Evolutionary conservation across 108 stramenopile species (phyloP).

Genomic region (Cyclotella choctawhatcheeana): DNA sequence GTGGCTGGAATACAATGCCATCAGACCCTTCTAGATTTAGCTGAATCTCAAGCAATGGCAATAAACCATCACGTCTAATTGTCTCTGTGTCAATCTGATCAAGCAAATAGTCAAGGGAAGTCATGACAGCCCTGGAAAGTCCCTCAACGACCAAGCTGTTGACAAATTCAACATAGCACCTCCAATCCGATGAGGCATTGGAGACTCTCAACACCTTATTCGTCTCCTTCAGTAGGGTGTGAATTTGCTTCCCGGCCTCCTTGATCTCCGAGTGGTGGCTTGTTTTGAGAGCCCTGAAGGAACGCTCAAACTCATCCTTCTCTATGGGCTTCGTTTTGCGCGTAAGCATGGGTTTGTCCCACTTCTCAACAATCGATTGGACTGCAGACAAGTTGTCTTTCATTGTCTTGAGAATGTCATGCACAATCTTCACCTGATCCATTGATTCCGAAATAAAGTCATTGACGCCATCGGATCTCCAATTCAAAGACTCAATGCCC

Average conservation of each 20-base stretch:
- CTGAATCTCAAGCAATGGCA: conserved; percentile 84
- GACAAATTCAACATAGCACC: conserved; percentile 83
- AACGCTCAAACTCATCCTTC: conserved; percentile 82
- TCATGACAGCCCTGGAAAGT: conserved; percentile 62
- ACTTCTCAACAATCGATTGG: conserved; percentile 56
- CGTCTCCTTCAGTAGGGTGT: conserved; percentile 74
- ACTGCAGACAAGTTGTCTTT: conserved; percentile 76
- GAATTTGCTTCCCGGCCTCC: conserved; percentile 81
- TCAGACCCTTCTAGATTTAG: conserved; percentile 61
- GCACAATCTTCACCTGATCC: conserved; percentile 71
- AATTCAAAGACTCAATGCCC: conserved; percentile 76
- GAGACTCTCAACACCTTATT: conserved; percentile 72
- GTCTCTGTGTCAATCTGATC: conserved; percentile 74
- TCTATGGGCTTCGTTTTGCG: conserved; percentile 86
- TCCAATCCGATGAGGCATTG: conserved; percentile 83
- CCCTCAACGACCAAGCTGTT: conserved; percentile 83
- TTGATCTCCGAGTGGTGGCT: conserved; percentile 73
- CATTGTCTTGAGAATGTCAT: conserved; percentile 76
- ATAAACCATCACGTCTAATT: conserved; percentile 59
- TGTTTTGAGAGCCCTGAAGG: conserved; percentile 55
- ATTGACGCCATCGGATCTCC: conserved; percentile 72
- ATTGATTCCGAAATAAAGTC: conserved; percentile 77
- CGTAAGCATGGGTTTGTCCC: conserved; percentile 75
- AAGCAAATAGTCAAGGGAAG: conserved; percentile 71
- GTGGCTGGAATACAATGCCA: conserved; percentile 65